Evolutionary conservation across 75 land plant genomes (phyloP), one percentile per base, ranked within the genome.

Genomic region (Adiantum capillusveneris): DNA sequence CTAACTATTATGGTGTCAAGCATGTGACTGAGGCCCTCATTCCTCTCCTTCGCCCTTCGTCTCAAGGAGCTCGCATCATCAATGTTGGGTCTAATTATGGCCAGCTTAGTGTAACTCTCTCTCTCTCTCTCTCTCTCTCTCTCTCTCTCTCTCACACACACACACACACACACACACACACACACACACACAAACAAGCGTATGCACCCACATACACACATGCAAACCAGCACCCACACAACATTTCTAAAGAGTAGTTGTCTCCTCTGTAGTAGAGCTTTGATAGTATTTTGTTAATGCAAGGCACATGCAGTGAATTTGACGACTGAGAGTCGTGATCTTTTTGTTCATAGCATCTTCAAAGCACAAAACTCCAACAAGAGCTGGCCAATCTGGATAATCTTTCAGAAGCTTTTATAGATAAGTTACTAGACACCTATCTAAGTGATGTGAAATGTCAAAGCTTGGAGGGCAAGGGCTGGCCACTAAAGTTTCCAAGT

Each of bases 1-100:
- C 78, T 26, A 83, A 83, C 58, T 83, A 76, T 58, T 72, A 69
- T 46, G 87, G 87, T 6, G 63, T 57, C 48, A 74, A 61, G 58
- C 44, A 43, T 52, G 69, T 76, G 19, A 66, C 74, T 0, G 51
- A 74, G 53, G 78, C 76, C 0, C 54, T 84, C 29, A 27, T 76
- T 36, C 83, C 87, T 0, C 60, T 84, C 17, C 72, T 80, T 24
- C 66, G 69, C 31, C 36, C 58, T 0, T 71, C 79, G 13, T 57
- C 74, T 5, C 36, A 28, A 1, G 72, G 76, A 21, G 57, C 66
- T 25, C 62, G 76, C 11, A 74, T 84, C 24, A 71, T 84, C 24
- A 77, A 76, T 29, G 53, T 80, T 29, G 64, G 80, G 14, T 80
- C 87, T 31, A 11, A 0, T 0, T 22, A 49, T 9, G 80, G 78